Percentiles rank a stretch among this genome's conserved stretches.
Evolutionary conservation across 2,329 filamentous ascomycete genomes (phyloP).

Genomic region (Penicillium rolfsii): DNA sequence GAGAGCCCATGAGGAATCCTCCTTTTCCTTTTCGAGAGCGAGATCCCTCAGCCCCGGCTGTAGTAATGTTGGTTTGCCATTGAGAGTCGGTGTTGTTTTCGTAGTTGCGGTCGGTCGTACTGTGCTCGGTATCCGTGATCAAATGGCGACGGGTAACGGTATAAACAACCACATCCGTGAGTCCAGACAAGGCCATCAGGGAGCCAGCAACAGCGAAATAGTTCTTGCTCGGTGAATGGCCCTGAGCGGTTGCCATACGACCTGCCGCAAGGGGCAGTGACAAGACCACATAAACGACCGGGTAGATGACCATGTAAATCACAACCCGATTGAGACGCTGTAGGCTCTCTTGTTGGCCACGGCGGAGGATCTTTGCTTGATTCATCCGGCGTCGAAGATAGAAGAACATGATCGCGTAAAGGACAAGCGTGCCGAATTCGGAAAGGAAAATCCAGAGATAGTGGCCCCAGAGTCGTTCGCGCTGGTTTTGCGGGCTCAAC

Average conservation of each 20-base stretch:
- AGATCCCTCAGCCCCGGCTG: slow-evolving; percentile 11
- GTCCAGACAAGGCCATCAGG: slow-evolving; percentile 60
- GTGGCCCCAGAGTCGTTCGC: slow-evolving; percentile 54
- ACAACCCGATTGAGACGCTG: slow-evolving; percentile 45
- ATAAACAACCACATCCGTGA: slow-evolving; percentile 62
- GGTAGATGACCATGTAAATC: slow-evolving; percentile 52
- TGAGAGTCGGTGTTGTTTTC: slow-evolving; percentile 39
- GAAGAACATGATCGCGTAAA: slow-evolving; percentile 55
- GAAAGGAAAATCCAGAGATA: slow-evolving; percentile 60
- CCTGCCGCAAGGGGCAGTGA: slow-evolving; percentile 64
- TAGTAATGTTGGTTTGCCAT: slow-evolving; percentile 36
- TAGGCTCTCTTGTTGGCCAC: slow-evolving; percentile 39
- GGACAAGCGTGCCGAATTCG: slow-evolving; percentile 55
- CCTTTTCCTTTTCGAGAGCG: slow-evolving; percentile 25
- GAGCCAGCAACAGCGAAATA: slow-evolving; percentile 57
- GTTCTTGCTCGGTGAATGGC: slow-evolving; percentile 39
- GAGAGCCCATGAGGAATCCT: slow-evolving; percentile 22
- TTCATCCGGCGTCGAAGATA: slow-evolving; percentile 51
- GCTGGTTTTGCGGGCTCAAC: slow-evolving; percentile 50
- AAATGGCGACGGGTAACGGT: slow-evolving; percentile 59
- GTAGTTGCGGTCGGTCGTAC: slow-evolving; percentile 30
- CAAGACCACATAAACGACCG: slow-evolving; percentile 58
- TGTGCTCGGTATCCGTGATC: slow-evolving; percentile 53
- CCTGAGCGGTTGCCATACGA: slow-evolving; percentile 45
- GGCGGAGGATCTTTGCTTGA: slow-evolving; percentile 37